Base-by-base conservation (phyloP, 176 grass and related monocot species). In the Hordeum marinum region DNA sequence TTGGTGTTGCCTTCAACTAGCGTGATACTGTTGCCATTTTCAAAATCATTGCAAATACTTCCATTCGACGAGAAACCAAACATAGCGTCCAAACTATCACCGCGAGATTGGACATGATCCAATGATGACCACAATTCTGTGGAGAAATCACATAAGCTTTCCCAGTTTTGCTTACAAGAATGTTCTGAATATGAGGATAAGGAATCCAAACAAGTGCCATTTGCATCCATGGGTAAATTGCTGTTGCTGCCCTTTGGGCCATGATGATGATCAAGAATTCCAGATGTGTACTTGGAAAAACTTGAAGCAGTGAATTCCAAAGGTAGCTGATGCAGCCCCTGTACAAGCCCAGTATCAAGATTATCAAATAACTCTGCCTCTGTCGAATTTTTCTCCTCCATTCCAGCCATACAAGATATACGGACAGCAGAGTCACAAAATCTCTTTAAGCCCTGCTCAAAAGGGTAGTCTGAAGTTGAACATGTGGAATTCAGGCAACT, bases 161-260 rank as follows among this genome's bases (percentile, higher is more conserved):
- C 77, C 77, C 36, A 72, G 81, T 82, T 73, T 54, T 75, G 77
- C 57, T 85, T 72, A 93, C 73, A 90, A 78, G 48, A 45, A 62
- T 59, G 40, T 46, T 64, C 77, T 79, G 85, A 62, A 78, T 63
- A 80, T 58, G 68, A 80, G 76, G 71, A 77, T 6, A 72, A n/a
- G 58, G 77, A 37, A 45, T 85, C 62, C 82, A 85, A 66, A 72
- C 48, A 58, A 68, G n/a, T 7, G 7, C 60, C 62, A 41, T 82
- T 69, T 83, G 71, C 79, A 79, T 67, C 83, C 39, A 50, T 25
- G 46, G 23, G 54, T 29, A 88, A 72, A 72, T 72, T 66, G 18
- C 39, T 75, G 11, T 31, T 35, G 4, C 6, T 68, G 27, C 54
- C 80, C 37, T 78, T 61, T 26, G 7, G 83, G 27, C 54, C 57